Evolutionary conservation across 2,329 filamentous ascomycete genomes (phyloP), one percentile per base, ranked within the genome.

Genomic region (Diaporthe vaccinii): DNA sequence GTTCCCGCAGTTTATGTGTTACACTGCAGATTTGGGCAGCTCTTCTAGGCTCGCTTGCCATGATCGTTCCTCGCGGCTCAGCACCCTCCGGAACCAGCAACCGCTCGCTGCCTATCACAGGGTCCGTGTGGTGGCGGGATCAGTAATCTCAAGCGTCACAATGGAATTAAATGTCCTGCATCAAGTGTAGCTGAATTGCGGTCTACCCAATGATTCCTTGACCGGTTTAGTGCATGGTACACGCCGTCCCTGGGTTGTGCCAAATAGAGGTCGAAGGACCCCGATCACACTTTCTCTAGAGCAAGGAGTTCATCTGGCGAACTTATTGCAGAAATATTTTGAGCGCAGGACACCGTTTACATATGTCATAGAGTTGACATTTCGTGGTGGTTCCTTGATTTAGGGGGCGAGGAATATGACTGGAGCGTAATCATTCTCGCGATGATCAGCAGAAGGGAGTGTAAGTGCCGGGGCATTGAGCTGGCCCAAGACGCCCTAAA

Each of bases 11-110:
- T 25, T 34, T 31, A 31, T 34, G 25, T n/a, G 61, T 65, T 65
- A 34, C 61, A 65, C 20, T 49, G 61, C 61, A 65, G 39, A 14
- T 65, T 49, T 65, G 12, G 61, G 44, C 62, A 67, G 31, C 44
- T 25, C 6, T 36, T 51, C 20, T 51, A 14, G 44, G 44, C 28
- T 51, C 6, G 44, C 28, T 46, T 49, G n/a, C 44, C 12, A 7
- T 10, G 28, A 15, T 51, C 15, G 15, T 9, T 51, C 17, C 44
- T 36, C 44, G 3, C 28, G 5, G 4, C 20, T 28, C 28, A 51
- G 28, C 17, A 34, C 10, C 15, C 0, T 25, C 25, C 39, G 39
- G 39, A 20, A 10, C 15, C 25, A 46, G 9, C 9, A 28, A 46
- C 17, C 59, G 20, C 39, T 62, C 25, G n/a, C 39, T 28, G 6